These are phyloP conservation scores for Nothopassalora personata DNA, from an alignment of 2,329 filamentous ascomycete species.

Conservation along the genomic window DNA sequence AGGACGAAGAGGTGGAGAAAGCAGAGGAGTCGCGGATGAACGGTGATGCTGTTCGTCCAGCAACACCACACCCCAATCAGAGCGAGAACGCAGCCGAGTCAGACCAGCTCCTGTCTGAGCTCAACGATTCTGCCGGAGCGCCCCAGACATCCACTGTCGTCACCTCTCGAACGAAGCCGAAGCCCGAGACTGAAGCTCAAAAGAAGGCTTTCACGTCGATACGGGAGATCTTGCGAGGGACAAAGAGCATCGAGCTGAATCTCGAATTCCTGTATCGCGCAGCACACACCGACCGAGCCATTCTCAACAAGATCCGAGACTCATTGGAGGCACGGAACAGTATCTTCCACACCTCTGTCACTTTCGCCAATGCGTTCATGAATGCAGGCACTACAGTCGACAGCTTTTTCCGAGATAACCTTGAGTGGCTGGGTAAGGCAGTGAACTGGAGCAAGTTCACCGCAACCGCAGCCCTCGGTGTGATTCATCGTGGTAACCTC, in stretches of 20 bases:
- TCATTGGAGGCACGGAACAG: slow-evolving; percentile 94
- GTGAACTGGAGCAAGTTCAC: slow-evolving; percentile 99
- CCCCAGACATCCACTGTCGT: slow-evolving; percentile 50
- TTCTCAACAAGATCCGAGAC: slow-evolving; percentile 93
- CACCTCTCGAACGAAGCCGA: slow-evolving; percentile 39
- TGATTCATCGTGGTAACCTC: slow-evolving; percentile 93
- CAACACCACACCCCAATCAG: slow-evolving; percentile 27
- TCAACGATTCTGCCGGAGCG: slow-evolving; percentile 49
- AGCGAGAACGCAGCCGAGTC: slow-evolving; percentile 52
- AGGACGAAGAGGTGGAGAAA: slow-evolving; percentile 45
- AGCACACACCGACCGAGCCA: slow-evolving; percentile 84
- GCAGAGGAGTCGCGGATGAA: slow-evolving; percentile 33
- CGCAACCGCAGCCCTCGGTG: slow-evolving; percentile 88
- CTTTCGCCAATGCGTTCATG: slow-evolving; percentile 98
- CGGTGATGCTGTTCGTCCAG: slow-evolving; percentile 33
- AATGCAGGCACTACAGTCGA: slow-evolving; percentile 97
- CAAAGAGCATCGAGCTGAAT: slow-evolving; percentile 89
- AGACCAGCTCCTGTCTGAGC: slow-evolving; percentile 54
- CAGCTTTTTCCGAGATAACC: slow-evolving; percentile 95
- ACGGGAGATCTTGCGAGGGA: slow-evolving; percentile 68
- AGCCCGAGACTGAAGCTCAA: slow-evolving; percentile 45
- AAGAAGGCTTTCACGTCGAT: slow-evolving; percentile 53
- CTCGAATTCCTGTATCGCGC: slow-evolving; percentile 91
- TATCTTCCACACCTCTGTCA: slow-evolving; percentile 96
- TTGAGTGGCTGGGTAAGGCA: slow-evolving; percentile 96